Conservation (phyloP, 208 protist species). For the Angomonas ambiguus region DNA sequence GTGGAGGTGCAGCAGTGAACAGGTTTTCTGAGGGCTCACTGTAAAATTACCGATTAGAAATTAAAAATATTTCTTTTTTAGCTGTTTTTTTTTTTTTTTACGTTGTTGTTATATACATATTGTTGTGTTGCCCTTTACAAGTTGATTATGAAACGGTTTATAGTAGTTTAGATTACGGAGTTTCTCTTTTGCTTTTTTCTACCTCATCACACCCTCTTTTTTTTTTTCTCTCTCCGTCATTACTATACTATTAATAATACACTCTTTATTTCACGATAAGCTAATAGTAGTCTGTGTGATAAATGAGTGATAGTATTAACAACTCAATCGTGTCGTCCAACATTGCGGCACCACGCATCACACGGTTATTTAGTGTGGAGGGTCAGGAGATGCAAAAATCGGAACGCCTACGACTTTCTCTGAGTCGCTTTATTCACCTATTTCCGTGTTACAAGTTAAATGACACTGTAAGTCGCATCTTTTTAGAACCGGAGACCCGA, state of each 20-base stretch:
- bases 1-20: not conserved
- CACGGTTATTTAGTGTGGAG: not conserved
- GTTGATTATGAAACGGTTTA: no score
- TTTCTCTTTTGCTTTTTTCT: no score
- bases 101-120: no score
- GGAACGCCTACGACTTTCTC: not conserved
- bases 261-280: not conserved
- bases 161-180: no score
- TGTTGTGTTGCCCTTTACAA: no score
- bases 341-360: not conserved
- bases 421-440: not conserved
- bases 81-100: constrained; percentile 18
- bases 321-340: not conserved
- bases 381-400: not conserved
- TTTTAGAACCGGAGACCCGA: not conserved
- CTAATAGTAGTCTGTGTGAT: not conserved
- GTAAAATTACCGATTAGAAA: no score
- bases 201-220: no score
- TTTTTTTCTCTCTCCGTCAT: no score
- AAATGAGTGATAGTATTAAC: not conserved
- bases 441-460: not conserved
- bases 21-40: no score
- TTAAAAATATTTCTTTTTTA: constrained; percentile 11
- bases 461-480: not conserved
- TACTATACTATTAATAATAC: no score